Percentiles rank a stretch among this genome's conserved stretches.
phyloP scores from a whole-genome alignment of 768 basidiomycete species.

The Amanita polypyramis region DNA sequence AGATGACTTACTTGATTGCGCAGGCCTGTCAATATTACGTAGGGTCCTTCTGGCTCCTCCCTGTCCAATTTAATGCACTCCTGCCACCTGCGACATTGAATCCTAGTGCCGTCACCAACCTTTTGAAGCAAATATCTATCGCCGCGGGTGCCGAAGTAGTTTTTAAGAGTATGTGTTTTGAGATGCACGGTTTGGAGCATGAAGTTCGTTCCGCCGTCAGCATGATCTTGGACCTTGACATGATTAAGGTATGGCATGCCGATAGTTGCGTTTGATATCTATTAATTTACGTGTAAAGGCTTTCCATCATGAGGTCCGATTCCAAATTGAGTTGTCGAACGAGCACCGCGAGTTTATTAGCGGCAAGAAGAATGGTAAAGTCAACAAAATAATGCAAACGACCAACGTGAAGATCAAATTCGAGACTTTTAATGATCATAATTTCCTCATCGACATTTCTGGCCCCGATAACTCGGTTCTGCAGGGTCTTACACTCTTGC shows the following conservation, averaged over 20 bases:
- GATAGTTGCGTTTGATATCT: not conserved
- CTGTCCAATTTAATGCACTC: conserved; percentile 87
- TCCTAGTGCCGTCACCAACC: conserved; percentile 68
- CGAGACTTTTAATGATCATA: conserved; percentile 94
- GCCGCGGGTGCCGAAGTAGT: conserved; percentile 89
- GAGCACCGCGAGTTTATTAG: conserved; percentile 98
- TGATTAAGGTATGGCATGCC: conserved; percentile 67
- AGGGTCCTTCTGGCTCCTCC: conserved; percentile 95
- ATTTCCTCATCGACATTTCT: conserved; percentile 88
- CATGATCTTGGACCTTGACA: conserved; percentile 84
- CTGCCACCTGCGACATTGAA: conserved; percentile 77
- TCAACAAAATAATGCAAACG: conserved; percentile 99
- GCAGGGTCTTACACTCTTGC: conserved; percentile 79
- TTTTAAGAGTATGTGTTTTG: conserved; percentile 96
- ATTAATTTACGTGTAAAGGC: conserved; percentile 32
- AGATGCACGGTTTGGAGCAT: conserved; percentile 88
- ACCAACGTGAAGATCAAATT: conserved; percentile 98
- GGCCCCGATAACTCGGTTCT: conserved; percentile 79
- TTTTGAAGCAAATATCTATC: conserved; percentile 81
- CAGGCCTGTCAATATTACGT: conserved; percentile 94
- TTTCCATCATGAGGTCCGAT: conserved; percentile 96
- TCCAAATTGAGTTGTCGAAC: conserved; percentile 95
- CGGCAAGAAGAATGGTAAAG: conserved; percentile 99
- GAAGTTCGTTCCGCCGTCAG: conserved; percentile 81
- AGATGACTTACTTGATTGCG: not conserved